These are phyloP conservation scores for Synchytrium microbalum DNA, from an alignment of 371 early-diverging fungal species.

Conservation along the genomic window DNA sequence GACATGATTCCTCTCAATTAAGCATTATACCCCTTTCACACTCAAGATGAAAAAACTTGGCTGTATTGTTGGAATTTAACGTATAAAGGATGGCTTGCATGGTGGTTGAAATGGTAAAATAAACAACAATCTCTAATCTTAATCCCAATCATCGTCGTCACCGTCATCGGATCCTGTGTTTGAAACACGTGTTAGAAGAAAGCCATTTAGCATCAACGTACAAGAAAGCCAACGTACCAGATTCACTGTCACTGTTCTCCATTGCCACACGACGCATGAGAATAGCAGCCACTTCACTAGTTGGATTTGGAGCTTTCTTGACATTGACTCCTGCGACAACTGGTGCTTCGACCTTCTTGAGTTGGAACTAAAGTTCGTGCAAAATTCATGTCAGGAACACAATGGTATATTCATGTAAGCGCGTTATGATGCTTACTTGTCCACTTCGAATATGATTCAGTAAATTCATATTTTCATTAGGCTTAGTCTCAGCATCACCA, in stretches of 20 bases:
- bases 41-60: too few relatives aligned
- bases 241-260: conserved; percentile 41
- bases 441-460: conserved; percentile 23
- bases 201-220: neutral
- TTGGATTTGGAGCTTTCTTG: conserved; percentile 15
- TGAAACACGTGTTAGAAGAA: neutral
- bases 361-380: conserved; percentile 17
- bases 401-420: neutral
- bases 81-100: too few relatives aligned
- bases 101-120: neutral
- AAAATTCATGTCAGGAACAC: neutral
- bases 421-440: conserved; percentile 13
- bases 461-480: conserved; percentile 7
- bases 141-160: neutral
- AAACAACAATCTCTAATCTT: neutral
- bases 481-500: neutral
- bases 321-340: conserved; percentile 3
- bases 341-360: conserved; percentile 25
- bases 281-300: conserved; percentile 34
- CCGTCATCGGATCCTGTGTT: neutral
- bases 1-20: too few relatives aligned
- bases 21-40: too few relatives aligned
- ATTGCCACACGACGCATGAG: conserved; percentile 41
- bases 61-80: too few relatives aligned
- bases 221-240: neutral